Conservation (phyloP, 2,329 filamentous ascomycete species). For the Nannizzia gypsea region DNA sequence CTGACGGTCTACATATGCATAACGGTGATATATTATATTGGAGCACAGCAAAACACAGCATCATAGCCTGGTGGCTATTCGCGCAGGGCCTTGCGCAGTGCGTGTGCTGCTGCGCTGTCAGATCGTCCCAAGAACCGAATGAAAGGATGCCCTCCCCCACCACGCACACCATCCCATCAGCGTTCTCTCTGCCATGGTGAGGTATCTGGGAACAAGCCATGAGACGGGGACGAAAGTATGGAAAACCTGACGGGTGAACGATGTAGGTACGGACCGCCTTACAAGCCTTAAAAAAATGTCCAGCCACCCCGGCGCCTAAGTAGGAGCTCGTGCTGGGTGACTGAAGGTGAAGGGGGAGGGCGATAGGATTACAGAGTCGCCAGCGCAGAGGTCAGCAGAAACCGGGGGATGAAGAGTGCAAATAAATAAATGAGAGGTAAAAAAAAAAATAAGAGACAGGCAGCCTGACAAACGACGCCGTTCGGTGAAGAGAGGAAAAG, state of each 20-base stretch:
- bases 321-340: not conserved
- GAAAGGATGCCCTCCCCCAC: not conserved
- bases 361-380: slow-evolving; percentile 10
- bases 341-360: slow-evolving; percentile 5
- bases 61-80: not conserved
- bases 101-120: slow-evolving; percentile 2
- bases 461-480: not conserved
- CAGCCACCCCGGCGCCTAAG: not conserved
- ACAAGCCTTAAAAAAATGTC: not conserved
- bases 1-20: not conserved
- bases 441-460: not conserved
- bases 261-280: slow-evolving; percentile 3
- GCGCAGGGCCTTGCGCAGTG: slow-evolving; percentile 2
- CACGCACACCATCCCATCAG: not conserved
- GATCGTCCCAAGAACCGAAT: slow-evolving; percentile 3
- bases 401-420: not conserved
- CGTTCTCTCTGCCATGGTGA: too few species aligned
- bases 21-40: not conserved
- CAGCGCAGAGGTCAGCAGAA: slow-evolving; percentile 13
- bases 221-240: not conserved
- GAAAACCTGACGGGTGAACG: not conserved
- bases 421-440: not conserved
- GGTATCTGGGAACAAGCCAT: too few species aligned
- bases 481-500: not conserved
- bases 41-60: slow-evolving; percentile 1